These are phyloP conservation scores for Naganishia vishniacii DNA, from an alignment of 768 basidiomycete species.

Conservation along the genomic window DNA sequence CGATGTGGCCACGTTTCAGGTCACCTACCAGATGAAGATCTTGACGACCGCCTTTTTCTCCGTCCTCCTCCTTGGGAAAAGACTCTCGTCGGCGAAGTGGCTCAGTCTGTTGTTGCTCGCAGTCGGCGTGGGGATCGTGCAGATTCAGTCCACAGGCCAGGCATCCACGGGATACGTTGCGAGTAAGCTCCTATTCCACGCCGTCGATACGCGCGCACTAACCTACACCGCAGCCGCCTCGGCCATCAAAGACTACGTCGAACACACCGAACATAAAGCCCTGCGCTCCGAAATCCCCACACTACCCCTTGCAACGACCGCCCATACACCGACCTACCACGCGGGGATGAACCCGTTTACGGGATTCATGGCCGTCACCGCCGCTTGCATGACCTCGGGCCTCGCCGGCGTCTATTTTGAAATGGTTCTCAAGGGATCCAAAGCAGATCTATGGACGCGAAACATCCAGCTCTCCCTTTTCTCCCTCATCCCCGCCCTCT, in stretches of 20 bases:
- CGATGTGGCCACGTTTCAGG: slow-evolving; percentile 92
- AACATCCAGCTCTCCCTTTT: slow-evolving; percentile 94
- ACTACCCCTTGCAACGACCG: not conserved
- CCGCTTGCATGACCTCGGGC: slow-evolving; percentile 91
- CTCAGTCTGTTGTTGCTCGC: slow-evolving; percentile 75
- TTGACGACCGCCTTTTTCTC: slow-evolving; percentile 88
- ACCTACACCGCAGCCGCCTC: slow-evolving; percentile 24
- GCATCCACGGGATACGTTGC: slow-evolving; percentile 25
- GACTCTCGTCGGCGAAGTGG: slow-evolving; percentile 73
- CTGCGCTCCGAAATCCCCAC: slow-evolving; percentile 10
- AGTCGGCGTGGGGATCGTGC: slow-evolving; percentile 81
- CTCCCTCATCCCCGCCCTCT: slow-evolving; percentile 79
- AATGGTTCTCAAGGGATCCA: slow-evolving; percentile 88
- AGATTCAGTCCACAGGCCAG: slow-evolving; percentile 64
- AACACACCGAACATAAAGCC: slow-evolving; percentile 8
- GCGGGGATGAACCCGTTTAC: slow-evolving; percentile 68
- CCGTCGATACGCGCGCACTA: slow-evolving; percentile 26
- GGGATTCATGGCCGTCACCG: slow-evolving; percentile 81
- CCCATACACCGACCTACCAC: slow-evolving; percentile 39
- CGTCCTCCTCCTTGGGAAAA: slow-evolving; percentile 71
- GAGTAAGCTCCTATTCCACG: not conserved
- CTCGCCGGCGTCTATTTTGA: slow-evolving; percentile 97
- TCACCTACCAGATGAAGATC: slow-evolving; percentile 96
- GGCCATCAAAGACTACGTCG: slow-evolving; percentile 26
- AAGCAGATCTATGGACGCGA: slow-evolving; percentile 87